Evolutionary conservation across 2,329 filamentous ascomycete genomes (phyloP).

Genomic region (Colletotrichum noveboracense): DNA sequence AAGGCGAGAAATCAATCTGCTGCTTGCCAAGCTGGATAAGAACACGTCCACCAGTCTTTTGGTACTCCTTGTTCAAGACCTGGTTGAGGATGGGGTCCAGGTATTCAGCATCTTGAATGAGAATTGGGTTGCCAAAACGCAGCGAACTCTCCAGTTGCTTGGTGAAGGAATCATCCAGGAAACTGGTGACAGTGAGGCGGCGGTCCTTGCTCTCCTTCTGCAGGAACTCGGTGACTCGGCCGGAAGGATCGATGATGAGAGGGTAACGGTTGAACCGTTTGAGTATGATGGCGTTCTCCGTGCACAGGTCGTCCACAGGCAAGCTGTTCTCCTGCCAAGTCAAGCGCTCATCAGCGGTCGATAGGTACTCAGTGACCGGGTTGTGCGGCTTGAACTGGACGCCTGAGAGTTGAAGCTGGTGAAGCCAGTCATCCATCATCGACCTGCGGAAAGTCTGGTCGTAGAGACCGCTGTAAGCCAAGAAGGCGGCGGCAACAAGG

Average conservation of each 20-base stretch:
- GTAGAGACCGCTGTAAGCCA: slow-evolving; percentile 95
- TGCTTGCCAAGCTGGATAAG: slow-evolving; percentile 98
- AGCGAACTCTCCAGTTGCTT: slow-evolving; percentile 97
- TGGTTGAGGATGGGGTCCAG: slow-evolving; percentile 97
- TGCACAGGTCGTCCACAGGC: slow-evolving; percentile 96
- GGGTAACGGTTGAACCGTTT: slow-evolving; percentile 99
- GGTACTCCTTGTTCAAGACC: slow-evolving; percentile 99
- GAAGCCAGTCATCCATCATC: slow-evolving; percentile 97
- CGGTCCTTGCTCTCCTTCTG: slow-evolving; percentile 94
- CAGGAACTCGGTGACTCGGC: slow-evolving; percentile 91
- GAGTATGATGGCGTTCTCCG: slow-evolving; percentile 96
- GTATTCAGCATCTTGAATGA: slow-evolving; percentile 98
- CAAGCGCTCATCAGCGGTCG: slow-evolving; percentile 92
- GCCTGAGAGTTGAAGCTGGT: slow-evolving; percentile 91
- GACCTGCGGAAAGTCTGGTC: slow-evolving; percentile 97
- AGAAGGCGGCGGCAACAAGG: slow-evolving; percentile 92
- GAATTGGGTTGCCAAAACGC: slow-evolving; percentile 96
- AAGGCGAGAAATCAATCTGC: slow-evolving; percentile 97
- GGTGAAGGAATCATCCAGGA: slow-evolving; percentile 96
- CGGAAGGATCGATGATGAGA: slow-evolving; percentile 96
- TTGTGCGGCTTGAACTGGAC: slow-evolving; percentile 93
- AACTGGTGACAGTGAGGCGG: slow-evolving; percentile 94
- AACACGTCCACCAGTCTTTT: slow-evolving; percentile 96
- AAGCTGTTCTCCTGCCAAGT: slow-evolving; percentile 94
- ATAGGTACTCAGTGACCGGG: slow-evolving; percentile 94